These are phyloP conservation scores for Xanthoconium stramineum DNA, from an alignment of 768 basidiomycete species.

Conservation along the genomic window DNA sequence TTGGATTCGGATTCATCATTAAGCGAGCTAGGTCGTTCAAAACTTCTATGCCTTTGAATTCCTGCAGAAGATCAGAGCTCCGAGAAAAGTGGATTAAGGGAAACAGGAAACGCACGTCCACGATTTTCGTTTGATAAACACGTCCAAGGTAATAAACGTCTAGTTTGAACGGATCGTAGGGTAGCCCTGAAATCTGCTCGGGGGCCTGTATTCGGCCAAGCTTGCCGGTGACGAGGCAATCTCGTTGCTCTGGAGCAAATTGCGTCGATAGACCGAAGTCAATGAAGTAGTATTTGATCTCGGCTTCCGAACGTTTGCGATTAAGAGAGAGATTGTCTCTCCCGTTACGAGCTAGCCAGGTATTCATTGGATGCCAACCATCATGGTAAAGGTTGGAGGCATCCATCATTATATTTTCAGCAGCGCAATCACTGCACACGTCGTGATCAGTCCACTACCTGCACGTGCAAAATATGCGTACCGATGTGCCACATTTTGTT, in stretches of 20 bases:
- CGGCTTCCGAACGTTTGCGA: constrained; percentile 24
- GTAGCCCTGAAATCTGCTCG: constrained; percentile 16
- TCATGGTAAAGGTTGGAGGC: constrained; percentile 22
- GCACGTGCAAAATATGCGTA: neutral
- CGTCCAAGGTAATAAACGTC: constrained; percentile 29
- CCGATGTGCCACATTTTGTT: constrained; percentile 35
- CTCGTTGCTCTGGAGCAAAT: constrained; percentile 13
- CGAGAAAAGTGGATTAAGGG: too few species aligned
- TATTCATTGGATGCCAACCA: constrained; percentile 24
- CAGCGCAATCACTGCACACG: constrained; percentile 20
- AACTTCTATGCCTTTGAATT: constrained; percentile 2
- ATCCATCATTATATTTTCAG: constrained; percentile 33
- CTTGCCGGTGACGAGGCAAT: neutral
- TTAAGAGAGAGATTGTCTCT: constrained; percentile 9
- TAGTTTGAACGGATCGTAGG: constrained; percentile 30
- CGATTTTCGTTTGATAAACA: constrained; percentile 19
- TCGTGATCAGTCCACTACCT: neutral
- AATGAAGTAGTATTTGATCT: constrained; percentile 34
- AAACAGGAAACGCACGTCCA: neutral
- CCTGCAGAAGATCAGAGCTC: neutral
- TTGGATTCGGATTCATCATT: constrained; percentile 8
- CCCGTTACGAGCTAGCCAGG: constrained; percentile 10
- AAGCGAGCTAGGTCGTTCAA: neutral
- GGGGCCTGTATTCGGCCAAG: constrained; percentile 18
- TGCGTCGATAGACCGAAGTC: constrained; percentile 34